phyloP scores from a whole-genome alignment of 768 basidiomycete genomes.

The Kwoniella heveanensis region DNA sequence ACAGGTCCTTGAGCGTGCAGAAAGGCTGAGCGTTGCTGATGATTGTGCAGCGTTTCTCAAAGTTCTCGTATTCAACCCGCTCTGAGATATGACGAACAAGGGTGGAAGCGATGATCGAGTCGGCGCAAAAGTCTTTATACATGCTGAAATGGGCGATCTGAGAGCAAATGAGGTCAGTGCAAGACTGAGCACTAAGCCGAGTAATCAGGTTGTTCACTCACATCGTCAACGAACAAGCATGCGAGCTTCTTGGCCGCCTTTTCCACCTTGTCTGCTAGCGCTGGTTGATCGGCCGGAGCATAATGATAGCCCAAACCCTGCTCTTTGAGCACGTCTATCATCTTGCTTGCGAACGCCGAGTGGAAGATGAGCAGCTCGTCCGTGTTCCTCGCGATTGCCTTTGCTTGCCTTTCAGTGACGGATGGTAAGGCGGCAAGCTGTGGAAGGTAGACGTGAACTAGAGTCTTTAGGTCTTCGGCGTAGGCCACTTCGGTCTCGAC shows the following conservation, averaged over 20 bases:
- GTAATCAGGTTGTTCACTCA: conserved; percentile 26
- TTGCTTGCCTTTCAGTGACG: conserved; percentile 35
- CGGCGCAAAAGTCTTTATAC: conserved; percentile 85
- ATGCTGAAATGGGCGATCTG: conserved; percentile 74
- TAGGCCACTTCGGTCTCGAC: conserved; percentile 83
- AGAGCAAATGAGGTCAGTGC: neutral
- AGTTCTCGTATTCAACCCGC: conserved; percentile 79
- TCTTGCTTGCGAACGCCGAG: conserved; percentile 36
- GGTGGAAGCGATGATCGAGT: conserved; percentile 78
- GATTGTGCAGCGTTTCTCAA: conserved; percentile 73
- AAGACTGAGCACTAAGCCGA: neutral
- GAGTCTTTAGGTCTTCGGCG: conserved; percentile 70
- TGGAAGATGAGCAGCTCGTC: conserved; percentile 48
- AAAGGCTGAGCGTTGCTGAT: conserved; percentile 56
- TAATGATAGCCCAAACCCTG: conserved; percentile 44
- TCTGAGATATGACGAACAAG: conserved; percentile 69
- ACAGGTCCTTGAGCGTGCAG: conserved; percentile 51
- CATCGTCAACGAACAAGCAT: conserved; percentile 52
- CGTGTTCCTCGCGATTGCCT: conserved; percentile 45
- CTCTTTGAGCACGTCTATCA: conserved; percentile 54
- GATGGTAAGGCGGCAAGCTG: conserved; percentile 52
- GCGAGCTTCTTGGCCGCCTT: conserved; percentile 46
- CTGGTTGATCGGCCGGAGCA: conserved; percentile 9
- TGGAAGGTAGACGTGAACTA: conserved; percentile 61
- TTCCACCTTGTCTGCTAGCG: conserved; percentile 34